A percentile compares a stretch with the other conserved stretches of the same genome.
These are phyloP conservation scores for Penicillium sclerotiorum DNA, from an alignment of 2,329 filamentous ascomycete genomes.

Conservation along the genomic window DNA sequence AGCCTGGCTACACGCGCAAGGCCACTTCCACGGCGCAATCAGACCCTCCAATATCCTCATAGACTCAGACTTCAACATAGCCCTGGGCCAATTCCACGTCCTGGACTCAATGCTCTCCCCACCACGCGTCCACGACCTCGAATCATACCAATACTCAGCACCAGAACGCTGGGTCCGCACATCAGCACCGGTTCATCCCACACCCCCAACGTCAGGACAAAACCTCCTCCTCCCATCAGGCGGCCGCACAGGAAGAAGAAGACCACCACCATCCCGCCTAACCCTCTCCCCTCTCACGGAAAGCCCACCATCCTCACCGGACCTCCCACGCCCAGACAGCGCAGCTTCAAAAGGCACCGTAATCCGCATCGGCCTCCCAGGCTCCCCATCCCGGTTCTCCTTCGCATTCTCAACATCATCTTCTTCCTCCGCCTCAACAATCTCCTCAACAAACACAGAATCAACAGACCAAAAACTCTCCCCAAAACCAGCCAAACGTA, in stretches of 20 bases:
- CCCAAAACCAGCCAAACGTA: not conserved
- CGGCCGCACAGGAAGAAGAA: constrained; percentile 42
- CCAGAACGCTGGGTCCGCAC: constrained; percentile 56
- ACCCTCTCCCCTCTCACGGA: constrained; percentile 28
- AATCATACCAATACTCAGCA: constrained; percentile 61
- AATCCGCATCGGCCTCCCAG: constrained; percentile 35
- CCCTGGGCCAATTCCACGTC: constrained; percentile 60
- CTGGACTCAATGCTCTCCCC: constrained; percentile 57
- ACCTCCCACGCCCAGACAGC: constrained; percentile 32
- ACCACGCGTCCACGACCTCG: constrained; percentile 56
- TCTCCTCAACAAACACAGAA: constrained; percentile 8
- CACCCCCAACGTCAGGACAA: too few relatives aligned
- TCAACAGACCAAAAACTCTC: constrained; percentile 3
- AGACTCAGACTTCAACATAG: constrained; percentile 58
- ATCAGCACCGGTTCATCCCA: constrained; percentile 35
- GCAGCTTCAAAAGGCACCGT: constrained; percentile 39
- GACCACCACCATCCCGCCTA: constrained; percentile 22
- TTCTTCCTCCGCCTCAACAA: constrained; percentile 27
- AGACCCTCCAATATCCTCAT: constrained; percentile 63
- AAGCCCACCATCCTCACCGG: constrained; percentile 24
- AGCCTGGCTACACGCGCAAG: constrained; percentile 59
- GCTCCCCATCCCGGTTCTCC: constrained; percentile 34
- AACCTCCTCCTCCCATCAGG: constrained; percentile 46
- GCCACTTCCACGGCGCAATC: constrained; percentile 59
- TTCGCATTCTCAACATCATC: constrained; percentile 38